Evolutionary conservation across 2,329 filamentous ascomycete species (phyloP), one percentile per base, ranked within the genome.

Genomic region (Whalleya microplaca): DNA sequence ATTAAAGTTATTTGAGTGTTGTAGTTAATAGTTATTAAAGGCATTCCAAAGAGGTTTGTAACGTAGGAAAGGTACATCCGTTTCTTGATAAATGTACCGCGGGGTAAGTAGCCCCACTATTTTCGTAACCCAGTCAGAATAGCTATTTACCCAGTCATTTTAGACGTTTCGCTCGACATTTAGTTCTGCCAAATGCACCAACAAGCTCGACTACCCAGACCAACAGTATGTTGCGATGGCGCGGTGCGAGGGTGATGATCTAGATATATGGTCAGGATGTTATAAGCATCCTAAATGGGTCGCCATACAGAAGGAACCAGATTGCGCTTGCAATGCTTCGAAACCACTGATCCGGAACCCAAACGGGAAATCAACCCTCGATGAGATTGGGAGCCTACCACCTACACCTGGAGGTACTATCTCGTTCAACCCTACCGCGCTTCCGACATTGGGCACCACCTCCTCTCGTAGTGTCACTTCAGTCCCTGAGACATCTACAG

Each of bases 171-270:
- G n/a, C 54, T 46, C 60, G 18, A 66, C 61, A 1, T 67, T 60
- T 40, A 63, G 55, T 3, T 63, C 64, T 1, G 53, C 58, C 18
- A 61, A 65, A 29, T 66, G 64, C 47, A 59, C 63, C 14, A 59
- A 66, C 47, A 67, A 67, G 41, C 56, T 60, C 18, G 65, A 59
- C 9, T 67, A 64, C 41, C 64, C 59, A 6, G 55, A 65, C 32
- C 64, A 68, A 21, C 60, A 65, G 27, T 68, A 64, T 53, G 64
- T 68, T 9, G 65, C 64, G 0, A 56, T 68, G 48, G 66, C 66
- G 20, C 45, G 65, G 19, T 68, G 66, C 42, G 65, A 68, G 6
- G 65, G 63, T 16, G 58, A 56, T n/a, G 57, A 68, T 12, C 51
- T 64, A 18, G 58, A 62, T 23, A 55, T 67, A 18, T 67, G 64